Base-by-base conservation (phyloP, 148 eudicot species). In the Diospyros kaki region DNA sequence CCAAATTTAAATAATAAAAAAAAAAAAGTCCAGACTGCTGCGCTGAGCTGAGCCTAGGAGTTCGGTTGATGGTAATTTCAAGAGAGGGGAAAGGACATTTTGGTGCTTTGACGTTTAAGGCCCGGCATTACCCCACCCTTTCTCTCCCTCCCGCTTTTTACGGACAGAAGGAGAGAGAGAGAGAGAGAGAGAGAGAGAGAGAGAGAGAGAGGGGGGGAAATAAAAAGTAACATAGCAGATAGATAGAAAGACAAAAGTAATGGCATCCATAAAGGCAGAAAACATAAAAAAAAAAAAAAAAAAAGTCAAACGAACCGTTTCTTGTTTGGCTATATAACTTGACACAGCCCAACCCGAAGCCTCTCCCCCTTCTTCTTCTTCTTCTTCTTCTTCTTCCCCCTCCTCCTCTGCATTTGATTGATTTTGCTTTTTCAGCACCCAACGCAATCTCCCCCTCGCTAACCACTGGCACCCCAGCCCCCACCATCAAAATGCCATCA, bases 241-340 rank as follows among this genome's bases (percentile, higher is more conserved):
- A 55, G 1, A 39, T 6, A 28, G 28, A 28, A 28, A 28, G 28
- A 28, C 28, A 28, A 28, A 28, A 28, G 28, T 28, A 28, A 28
- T 28, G 28, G 28, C 28, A 28, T 28, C 28, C 28, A 28, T 0
- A 28, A 28, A 28, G 28, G 28, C 0, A 28, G 28, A 28, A 28
- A 28, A 28, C 28, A 28, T 28, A 28, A 28, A 28, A 28, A 28
- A 28, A 28, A 28, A n/a, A n/a, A n/a, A 44, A 38, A 51, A 28
- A 50, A 61, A 70, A 43, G 73, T 51, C 67, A 68, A 7, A 62
- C 67, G 13, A 55, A 41, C 70, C 50, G 59, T 72, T 73, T 59
- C 65, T 75, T 66, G 13, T 72, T 76, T 53, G 71, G 64, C 83
- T 86, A 86, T 86, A 83, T 74, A 86, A 67, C 71, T 77, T 14